Base-by-base conservation (phyloP, 495 filamentous ascomycete species). In the Aspergillus conjunctus region DNA sequence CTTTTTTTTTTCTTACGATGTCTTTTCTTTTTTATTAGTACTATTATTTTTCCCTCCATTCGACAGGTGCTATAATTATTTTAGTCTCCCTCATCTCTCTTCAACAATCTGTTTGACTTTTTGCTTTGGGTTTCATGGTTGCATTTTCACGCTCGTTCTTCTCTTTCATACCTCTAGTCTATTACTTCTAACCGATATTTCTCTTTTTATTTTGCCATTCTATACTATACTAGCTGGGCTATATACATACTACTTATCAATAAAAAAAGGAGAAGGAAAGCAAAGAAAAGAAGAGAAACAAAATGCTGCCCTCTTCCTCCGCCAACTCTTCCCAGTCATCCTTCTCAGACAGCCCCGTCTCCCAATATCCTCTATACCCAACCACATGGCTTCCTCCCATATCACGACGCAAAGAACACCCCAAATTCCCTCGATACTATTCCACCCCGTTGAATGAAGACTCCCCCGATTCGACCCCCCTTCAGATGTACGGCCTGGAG, bases 381-480 rank as follows among this genome's bases (percentile, higher is more conserved):
- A 43, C 64, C 37, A 72, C 68, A 26, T 70, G 67, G 32, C 56
- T 71, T 30, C 73, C 73, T 6, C 39, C 73, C 20, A 57, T 66
- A 49, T 67, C 69, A 18, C 68, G 61, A 12, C 72, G 71, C 43
- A 65, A 68, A 32, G 66, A 71, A 59, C 49, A 62, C 12, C 54
- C 56, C 51, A 76, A 73, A 63, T 68, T 58, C 44, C 75, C 64
- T 39, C 74, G 77, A 31, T 80, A 72, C 60, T 80, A 80, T 56
- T 69, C 77, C 32, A 72, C 76, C 12, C 77, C 76, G 1, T 26
- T 77, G 45, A 69, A 70, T 18, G 59, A 77, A 9, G 66, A 66
- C 48, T 46, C 62, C 15, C 65, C 68, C 10, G 68, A 70, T 9
- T 71, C 72, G 43, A 78, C 72, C 14, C 77, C 77, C 2, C 56